Evolutionary conservation across 805 yeast genomes (phyloP), one percentile per base, ranked within the genome.

Genomic region (Ogataea trehaloabstinens): DNA sequence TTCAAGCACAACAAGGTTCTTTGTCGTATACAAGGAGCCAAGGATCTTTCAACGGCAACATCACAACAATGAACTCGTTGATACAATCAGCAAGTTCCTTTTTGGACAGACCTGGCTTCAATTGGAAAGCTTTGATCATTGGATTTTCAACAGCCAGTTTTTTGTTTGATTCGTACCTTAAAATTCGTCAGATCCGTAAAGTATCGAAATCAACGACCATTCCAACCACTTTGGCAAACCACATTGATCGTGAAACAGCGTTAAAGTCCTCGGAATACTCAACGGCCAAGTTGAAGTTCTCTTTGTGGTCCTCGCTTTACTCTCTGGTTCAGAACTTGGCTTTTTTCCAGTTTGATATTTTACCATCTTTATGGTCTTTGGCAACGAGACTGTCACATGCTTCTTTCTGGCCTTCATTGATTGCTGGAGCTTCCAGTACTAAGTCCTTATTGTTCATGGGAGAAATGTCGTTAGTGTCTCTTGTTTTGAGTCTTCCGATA

Each of bases 71-170:
- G 61, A 48, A 46, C 10, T 49, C 52, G 19, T 27, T 64, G n/a
- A 53, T 64, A 27, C 61, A 64, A 31, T 32, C 58, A 11, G 59
- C 79, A 10, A 74, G 80, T 43, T 55, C 71, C 3, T 61, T 74
- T 24, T 65, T 83, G 43, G 95, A 88, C 56, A 67, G 64, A 34
- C 82, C 93, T 3, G 70, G 72, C 12, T 75, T 87, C 53, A 75
- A 88, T 45, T 93, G 96, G 96, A 88, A 87, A 56, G 53, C 71
- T 10, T 67, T 90, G 31, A 76, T 91, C 33, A 60, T 85, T 31
- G 85, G 89, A 1, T 79, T 88, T 55, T 74, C 95, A 4, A 68
- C 82, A 12, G 85, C 85, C 22, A 85, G 88, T 57, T 88, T 74
- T 55, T 62, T 72, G 3, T 89, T 89, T 58, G 93, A 87, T 51